Percentiles rank a stretch among this genome's conserved stretches.
Evolutionary conservation across 768 basidiomycete species (phyloP).

Genomic region (Lactarius hatsudake): DNA sequence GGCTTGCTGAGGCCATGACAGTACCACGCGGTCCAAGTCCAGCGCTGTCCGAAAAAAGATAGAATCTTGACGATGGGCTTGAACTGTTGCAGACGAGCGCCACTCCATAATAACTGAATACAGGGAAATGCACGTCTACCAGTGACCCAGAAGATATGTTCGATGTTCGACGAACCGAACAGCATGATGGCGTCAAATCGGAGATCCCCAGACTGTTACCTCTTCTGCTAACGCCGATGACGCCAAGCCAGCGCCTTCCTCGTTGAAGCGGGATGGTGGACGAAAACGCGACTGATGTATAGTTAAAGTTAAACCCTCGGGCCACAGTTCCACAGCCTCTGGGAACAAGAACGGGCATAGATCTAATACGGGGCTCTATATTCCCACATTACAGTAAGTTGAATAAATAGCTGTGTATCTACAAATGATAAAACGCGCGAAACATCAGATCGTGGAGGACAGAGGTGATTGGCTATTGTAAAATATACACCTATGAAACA

Average conservation of each 20-base stretch:
- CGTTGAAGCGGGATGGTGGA: not conserved
- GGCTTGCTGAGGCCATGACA: not conserved
- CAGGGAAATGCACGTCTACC: not conserved
- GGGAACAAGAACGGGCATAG: not conserved
- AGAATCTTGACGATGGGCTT: not conserved
- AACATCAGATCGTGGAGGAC: not conserved
- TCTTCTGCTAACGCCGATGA: not conserved
- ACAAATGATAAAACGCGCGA: not conserved
- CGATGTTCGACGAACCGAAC: not conserved
- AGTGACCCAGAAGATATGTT: not conserved
- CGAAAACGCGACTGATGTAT: not conserved
- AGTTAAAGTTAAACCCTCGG: not conserved
- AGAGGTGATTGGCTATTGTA: slow-evolving; percentile 6
- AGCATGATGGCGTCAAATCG: not conserved
- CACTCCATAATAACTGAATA: not conserved
- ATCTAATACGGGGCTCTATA: not conserved
- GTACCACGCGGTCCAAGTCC: not conserved
- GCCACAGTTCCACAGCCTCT: not conserved
- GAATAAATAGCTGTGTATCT: slow-evolving; percentile 3
- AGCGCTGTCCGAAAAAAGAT: not conserved
- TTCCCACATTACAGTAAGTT: not conserved
- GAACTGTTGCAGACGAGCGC: not conserved
- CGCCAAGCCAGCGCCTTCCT: not conserved
- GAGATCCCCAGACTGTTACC: not conserved
- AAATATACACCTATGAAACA: slow-evolving; percentile 3